These are phyloP conservation scores for Aspergillus pseudoglaucus DNA, from an alignment of 2,329 filamentous ascomycete species.

Conservation along the genomic window DNA sequence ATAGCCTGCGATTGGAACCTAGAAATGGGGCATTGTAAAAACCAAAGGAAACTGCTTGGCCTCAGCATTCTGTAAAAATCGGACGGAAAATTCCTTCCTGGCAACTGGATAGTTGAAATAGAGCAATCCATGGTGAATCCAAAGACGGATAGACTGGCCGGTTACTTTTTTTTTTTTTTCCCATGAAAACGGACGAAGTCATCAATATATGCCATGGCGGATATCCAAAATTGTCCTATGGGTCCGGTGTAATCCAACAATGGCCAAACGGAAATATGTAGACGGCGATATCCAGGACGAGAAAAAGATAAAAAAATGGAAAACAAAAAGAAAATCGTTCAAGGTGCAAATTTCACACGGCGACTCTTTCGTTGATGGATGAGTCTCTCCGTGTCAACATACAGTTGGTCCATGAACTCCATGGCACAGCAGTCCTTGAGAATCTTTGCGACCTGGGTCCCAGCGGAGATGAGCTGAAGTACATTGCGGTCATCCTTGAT, in stretches of 20 bases:
- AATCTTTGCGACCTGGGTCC: conserved; percentile 81
- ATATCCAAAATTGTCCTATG: too few species aligned
- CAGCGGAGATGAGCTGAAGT: conserved; percentile 77
- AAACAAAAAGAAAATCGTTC: conserved; percentile 7
- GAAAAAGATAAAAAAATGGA: neutral
- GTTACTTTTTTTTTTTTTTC: too few species aligned
- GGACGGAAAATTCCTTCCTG: too few species aligned
- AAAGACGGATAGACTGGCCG: too few species aligned
- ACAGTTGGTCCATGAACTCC: conserved; percentile 73
- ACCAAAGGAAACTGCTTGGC: neutral
- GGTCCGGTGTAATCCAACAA: neutral
- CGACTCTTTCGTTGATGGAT: conserved; percentile 59
- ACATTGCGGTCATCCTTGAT: conserved; percentile 86
- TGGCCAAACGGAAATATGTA: conserved; percentile 5
- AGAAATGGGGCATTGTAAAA: neutral
- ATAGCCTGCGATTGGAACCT: too few species aligned
- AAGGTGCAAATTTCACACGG: conserved; percentile 31
- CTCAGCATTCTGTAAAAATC: too few species aligned
- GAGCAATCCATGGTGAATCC: too few species aligned
- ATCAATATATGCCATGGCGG: too few species aligned
- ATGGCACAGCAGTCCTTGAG: conserved; percentile 77
- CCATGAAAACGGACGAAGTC: too few species aligned
- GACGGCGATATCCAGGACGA: neutral
- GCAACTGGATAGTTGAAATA: too few species aligned
- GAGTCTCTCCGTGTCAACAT: conserved; percentile 72